A percentile compares a stretch with the other conserved stretches of the same genome.
These are phyloP conservation scores for Fusarium sp. DNA, from an alignment of 2,329 filamentous ascomycete genomes.

Conservation along the genomic window DNA sequence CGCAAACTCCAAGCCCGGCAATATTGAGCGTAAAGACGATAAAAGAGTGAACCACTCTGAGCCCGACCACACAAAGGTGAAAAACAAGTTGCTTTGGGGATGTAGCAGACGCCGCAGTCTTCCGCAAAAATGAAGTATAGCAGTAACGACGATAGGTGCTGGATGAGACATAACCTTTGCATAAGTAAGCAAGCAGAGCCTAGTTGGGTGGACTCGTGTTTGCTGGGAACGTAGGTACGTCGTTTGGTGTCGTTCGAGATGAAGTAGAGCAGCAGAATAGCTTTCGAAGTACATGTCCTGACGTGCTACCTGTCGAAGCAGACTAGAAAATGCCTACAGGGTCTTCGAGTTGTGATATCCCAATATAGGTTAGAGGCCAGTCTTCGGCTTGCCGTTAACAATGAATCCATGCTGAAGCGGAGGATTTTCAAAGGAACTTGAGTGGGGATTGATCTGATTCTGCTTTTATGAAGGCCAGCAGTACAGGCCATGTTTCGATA, in stretches of 20 bases:
- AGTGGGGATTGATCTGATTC: conserved; percentile 37
- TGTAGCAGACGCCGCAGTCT: too few relatives aligned
- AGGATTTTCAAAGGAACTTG: conserved; percentile 39
- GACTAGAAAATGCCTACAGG: neutral
- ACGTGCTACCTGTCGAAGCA: conserved; percentile 3
- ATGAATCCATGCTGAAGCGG: conserved; percentile 24
- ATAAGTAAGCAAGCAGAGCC: too few relatives aligned
- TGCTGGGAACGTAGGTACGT: neutral
- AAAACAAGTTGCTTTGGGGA: too few relatives aligned
- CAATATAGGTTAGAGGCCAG: conserved; percentile 4
- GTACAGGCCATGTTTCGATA: conserved; percentile 26
- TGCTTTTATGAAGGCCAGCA: conserved; percentile 28
- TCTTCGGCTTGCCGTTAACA: conserved; percentile 29
- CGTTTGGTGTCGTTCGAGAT: neutral
- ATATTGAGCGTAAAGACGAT: too few relatives aligned
- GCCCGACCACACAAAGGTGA: too few relatives aligned
- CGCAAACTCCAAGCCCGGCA: too few relatives aligned
- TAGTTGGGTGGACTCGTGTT: too few relatives aligned
- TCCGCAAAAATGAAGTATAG: too few relatives aligned
- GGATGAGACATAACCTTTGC: too few relatives aligned
- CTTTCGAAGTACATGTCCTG: neutral
- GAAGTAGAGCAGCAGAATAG: neutral
- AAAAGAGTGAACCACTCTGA: too few relatives aligned
- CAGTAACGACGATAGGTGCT: too few relatives aligned
- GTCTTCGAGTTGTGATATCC: conserved; percentile 6